A percentile compares a stretch with the other conserved stretches of the same genome.
phyloP scores from a whole-genome alignment of 2,329 filamentous ascomycete species.

The Alternaria sp. region DNA sequence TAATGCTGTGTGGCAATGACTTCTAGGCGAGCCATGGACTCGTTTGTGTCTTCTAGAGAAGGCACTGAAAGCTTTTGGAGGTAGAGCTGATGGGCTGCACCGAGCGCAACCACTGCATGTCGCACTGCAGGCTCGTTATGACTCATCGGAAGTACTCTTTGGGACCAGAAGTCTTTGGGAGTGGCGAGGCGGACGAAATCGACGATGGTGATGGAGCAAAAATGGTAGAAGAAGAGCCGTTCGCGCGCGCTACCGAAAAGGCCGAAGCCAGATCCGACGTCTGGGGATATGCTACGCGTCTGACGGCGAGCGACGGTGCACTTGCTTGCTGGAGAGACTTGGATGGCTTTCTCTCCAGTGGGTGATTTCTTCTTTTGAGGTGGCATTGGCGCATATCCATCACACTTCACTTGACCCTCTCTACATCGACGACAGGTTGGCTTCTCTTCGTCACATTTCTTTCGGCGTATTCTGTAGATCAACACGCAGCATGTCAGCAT shows the following conservation, averaged over 20 bases:
- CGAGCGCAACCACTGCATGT: conserved; percentile 9
- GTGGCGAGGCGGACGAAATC: conserved; percentile 12
- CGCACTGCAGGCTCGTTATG: conserved; percentile 9
- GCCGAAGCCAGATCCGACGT: not conserved
- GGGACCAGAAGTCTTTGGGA: conserved; percentile 12
- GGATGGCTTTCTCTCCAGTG: not conserved
- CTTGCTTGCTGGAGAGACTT: not conserved
- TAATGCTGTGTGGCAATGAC: conserved; percentile 5
- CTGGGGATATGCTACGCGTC: not conserved
- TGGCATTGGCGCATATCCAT: conserved; percentile 8
- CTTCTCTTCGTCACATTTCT: conserved; percentile 19
- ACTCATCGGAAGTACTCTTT: conserved; percentile 14
- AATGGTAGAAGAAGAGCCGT: conserved; percentile 11
- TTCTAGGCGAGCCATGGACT: conserved; percentile 5
- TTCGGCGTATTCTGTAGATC: conserved; percentile 8
- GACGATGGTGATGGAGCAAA: conserved; percentile 10
- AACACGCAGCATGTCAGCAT: not conserved
- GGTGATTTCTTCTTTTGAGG: not conserved
- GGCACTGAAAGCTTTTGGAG: conserved; percentile 6
- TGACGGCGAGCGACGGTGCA: not conserved
- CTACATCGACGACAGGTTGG: conserved; percentile 13
- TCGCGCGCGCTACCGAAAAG: not conserved
- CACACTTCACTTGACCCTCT: conserved; percentile 10
- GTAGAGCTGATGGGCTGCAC: conserved; percentile 11
- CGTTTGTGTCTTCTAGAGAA: not conserved